A percentile compares a stretch with the other conserved stretches of the same genome.
Evolutionary conservation across 2,329 filamentous ascomycete species (phyloP).

Genomic region (Neonectria punicea): DNA sequence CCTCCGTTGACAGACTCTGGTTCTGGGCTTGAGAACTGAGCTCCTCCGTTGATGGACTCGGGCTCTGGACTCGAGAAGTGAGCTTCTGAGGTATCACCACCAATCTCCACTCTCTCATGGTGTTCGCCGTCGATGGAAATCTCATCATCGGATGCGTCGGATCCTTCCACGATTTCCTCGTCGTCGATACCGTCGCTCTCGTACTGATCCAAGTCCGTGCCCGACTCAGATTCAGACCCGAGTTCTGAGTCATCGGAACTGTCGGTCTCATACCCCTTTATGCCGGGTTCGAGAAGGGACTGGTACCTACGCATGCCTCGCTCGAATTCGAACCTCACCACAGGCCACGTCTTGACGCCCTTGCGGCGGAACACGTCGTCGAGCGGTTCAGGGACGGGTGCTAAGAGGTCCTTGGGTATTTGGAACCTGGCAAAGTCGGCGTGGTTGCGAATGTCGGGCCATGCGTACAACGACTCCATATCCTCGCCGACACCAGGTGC

Average conservation of each 20-base stretch:
- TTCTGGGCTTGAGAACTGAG: neutral
- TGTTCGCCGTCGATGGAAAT: conserved; percentile 30
- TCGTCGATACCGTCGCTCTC: conserved; percentile 55
- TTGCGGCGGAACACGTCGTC: conserved; percentile 8
- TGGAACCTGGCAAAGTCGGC: conserved; percentile 44
- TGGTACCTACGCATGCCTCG: conserved; percentile 31
- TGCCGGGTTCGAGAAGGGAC: conserved; percentile 23
- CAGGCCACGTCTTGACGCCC: conserved; percentile 43
- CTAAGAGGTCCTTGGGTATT: conserved; percentile 27
- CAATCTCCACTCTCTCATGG: conserved; percentile 5
- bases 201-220: conserved; percentile 45
- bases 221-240: conserved; percentile 27
- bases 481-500: conserved; percentile 40
- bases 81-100: conserved; percentile 23
- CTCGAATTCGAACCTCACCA: conserved; percentile 44
- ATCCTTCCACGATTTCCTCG: conserved; percentile 41
- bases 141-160: conserved; percentile 43
- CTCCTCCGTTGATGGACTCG: conserved; percentile 23
- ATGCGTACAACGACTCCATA: conserved; percentile 43
- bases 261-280: conserved; percentile 23
- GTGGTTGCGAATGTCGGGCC: conserved; percentile 48
- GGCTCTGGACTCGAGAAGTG: conserved; percentile 48
- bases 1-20: neutral
- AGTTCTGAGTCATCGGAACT: conserved; percentile 28
- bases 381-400: conserved; percentile 11